phyloP scores from a whole-genome alignment of 2,329 filamentous ascomycete genomes.

The Fusarium zealandicum region DNA sequence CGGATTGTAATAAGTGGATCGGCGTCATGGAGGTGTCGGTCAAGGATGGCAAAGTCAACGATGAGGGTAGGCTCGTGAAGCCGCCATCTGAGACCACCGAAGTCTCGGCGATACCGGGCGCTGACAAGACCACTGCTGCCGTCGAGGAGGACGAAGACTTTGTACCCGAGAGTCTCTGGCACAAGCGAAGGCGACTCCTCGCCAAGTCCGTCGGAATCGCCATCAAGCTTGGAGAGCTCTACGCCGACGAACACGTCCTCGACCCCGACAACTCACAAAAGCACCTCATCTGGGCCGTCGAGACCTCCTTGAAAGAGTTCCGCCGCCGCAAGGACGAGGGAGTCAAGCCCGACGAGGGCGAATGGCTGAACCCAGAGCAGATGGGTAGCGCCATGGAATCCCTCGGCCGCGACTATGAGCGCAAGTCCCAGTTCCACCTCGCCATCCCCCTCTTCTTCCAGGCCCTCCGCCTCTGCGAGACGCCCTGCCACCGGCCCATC shows the following conservation, averaged over 20 bases:
- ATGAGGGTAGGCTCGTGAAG: constrained; percentile 46
- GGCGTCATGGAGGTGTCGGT: constrained; percentile 59
- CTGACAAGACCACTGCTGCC: constrained; percentile 11
- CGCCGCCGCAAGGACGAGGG: constrained; percentile 71
- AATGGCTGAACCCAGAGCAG: constrained; percentile 74
- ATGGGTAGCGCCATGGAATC: constrained; percentile 78
- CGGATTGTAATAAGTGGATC: constrained; percentile 72
- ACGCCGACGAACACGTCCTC: constrained; percentile 77
- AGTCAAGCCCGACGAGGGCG: constrained; percentile 72
- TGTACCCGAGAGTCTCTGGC: constrained; percentile 58
- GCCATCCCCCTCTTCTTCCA: constrained; percentile 88
- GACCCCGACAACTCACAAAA: constrained; percentile 75
- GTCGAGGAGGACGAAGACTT: constrained; percentile 36
- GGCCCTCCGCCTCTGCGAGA: constrained; percentile 72
- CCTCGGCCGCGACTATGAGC: constrained; percentile 78
- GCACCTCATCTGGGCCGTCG: constrained; percentile 81
- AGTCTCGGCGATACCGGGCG: constrained; percentile 3
- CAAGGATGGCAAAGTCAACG: constrained; percentile 55
- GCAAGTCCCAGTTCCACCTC: constrained; percentile 77
- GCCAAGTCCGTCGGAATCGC: constrained; percentile 77
- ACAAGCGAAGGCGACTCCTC: constrained; percentile 70
- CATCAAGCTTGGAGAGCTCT: constrained; percentile 86
- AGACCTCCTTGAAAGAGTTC: constrained; percentile 78
- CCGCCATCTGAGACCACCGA: constrained; percentile 19
- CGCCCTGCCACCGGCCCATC: constrained; percentile 78